These are phyloP conservation scores for Phaseolus lunatus DNA, from an alignment of 306 rosid genomes.

Conservation along the genomic window DNA sequence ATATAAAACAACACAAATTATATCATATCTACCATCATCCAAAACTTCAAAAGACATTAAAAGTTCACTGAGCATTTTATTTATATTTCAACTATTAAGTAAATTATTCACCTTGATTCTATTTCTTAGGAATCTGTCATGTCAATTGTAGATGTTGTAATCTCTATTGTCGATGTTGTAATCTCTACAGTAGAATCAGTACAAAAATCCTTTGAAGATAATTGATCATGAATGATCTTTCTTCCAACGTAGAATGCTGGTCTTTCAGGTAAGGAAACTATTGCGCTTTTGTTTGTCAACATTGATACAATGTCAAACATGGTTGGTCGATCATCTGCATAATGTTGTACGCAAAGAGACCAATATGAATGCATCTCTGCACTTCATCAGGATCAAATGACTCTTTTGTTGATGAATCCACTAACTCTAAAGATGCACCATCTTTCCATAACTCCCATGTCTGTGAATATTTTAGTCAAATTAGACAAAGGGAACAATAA, in stretches of 20 bases:
- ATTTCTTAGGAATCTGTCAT: not conserved
- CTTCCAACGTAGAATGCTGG: conserved; percentile 36
- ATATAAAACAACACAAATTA: too few species aligned
- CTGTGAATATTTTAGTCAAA: not conserved
- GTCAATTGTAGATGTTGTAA: not conserved
- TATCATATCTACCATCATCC: too few species aligned
- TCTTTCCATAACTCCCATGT: conserved; percentile 41
- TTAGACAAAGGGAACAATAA: not conserved
- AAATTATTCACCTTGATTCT: not conserved
- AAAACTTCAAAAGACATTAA: too few species aligned
- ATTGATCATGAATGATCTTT: not conserved
- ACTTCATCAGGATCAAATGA: not conserved
- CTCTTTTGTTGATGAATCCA: conserved; percentile 21
- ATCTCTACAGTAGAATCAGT: not conserved
- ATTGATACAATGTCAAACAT: conserved; percentile 23
- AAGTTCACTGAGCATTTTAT: too few species aligned
- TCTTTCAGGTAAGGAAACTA: conserved; percentile 10
- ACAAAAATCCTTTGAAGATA: not conserved
- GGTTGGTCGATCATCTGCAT: conserved; percentile 38
- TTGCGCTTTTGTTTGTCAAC: conserved; percentile 35
- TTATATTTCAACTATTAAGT: not conserved
- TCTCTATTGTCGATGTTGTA: too few species aligned
- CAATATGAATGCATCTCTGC: conserved; percentile 40
- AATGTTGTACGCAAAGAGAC: conserved; percentile 26
- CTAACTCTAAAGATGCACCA: not conserved